Evolutionary conservation across 441 rosid genomes (phyloP).

Genomic region (Metrosideros polymorpha): DNA sequence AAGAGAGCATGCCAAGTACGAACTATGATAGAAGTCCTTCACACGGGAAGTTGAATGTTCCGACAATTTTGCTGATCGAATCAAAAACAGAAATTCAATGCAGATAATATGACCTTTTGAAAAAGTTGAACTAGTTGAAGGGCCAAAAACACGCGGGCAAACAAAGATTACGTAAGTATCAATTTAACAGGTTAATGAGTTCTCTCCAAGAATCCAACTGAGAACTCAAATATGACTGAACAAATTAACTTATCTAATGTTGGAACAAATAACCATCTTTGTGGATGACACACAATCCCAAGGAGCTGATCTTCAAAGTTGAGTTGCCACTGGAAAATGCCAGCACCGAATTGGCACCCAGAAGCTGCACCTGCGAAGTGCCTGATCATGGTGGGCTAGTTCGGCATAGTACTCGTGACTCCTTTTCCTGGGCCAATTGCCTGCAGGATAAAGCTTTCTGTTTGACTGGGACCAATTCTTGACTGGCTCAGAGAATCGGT

Average conservation of each 20-base stretch:
- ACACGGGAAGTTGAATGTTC: too few species aligned
- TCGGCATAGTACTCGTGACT: conserved; percentile 62
- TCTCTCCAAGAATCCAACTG: neutral
- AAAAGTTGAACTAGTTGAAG: too few species aligned
- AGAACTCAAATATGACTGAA: neutral
- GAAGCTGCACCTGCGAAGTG: conserved; percentile 49
- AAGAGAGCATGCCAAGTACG: too few species aligned
- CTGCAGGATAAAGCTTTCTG: conserved; percentile 13
- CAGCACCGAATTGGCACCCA: conserved; percentile 30
- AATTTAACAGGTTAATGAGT: too few species aligned
- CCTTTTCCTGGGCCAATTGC: conserved; percentile 47
- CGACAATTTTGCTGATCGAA: too few species aligned
- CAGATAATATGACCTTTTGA: too few species aligned
- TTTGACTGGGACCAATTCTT: conserved; percentile 41
- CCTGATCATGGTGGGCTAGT: conserved; percentile 52
- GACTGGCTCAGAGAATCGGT: conserved; percentile 56
- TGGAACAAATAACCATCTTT: neutral
- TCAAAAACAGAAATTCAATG: too few species aligned
- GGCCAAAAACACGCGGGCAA: too few species aligned
- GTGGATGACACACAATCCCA: conserved; percentile 54
- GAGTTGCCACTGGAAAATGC: conserved; percentile 71
- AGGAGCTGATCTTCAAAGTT: conserved; percentile 58
- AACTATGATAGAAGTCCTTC: too few species aligned
- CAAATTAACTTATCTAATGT: neutral
- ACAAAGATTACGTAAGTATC: too few species aligned